Percentiles rank a stretch among this genome's conserved stretches.
phyloP scores from a whole-genome alignment of 305 asterid genomes.

The Rubia peregrina region DNA sequence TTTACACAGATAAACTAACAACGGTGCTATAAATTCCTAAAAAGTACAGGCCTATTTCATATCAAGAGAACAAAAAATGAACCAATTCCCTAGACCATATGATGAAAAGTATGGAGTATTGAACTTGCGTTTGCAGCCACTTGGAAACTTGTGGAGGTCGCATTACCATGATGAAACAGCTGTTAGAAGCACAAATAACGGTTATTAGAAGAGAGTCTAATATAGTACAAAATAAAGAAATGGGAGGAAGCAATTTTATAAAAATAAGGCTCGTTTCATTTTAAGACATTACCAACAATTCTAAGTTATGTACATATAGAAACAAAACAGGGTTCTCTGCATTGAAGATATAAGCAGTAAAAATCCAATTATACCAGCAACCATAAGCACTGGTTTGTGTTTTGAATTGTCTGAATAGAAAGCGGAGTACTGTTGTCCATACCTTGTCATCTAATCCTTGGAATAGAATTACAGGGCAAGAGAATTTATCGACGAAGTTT shows the following conservation, averaged over 20 bases:
- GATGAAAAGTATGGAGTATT: conserved; percentile 16
- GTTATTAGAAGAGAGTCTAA: conserved; percentile 8
- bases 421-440: neutral
- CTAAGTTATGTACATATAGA: neutral
- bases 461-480: conserved; percentile 12
- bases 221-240: neutral
- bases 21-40: neutral
- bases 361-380: neutral
- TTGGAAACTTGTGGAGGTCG: conserved; percentile 89
- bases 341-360: neutral
- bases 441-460: conserved; percentile 15
- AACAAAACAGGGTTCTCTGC: neutral
- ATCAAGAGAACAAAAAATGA: neutral
- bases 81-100: neutral
- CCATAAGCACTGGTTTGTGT: neutral
- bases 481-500: conserved; percentile 10
- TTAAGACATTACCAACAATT: too few relatives aligned
- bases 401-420: too few relatives aligned
- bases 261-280: too few relatives aligned
- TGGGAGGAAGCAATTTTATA: neutral
- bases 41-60: neutral
- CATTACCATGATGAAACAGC: conserved; percentile 92
- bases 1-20: neutral
- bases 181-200: conserved; percentile 18
- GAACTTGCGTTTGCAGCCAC: conserved; percentile 95